Percentiles rank a stretch among this genome's conserved stretches.
These are phyloP conservation scores for Penicillium frequentans DNA, from an alignment of 2,329 filamentous ascomycete species.

Conservation along the genomic window DNA sequence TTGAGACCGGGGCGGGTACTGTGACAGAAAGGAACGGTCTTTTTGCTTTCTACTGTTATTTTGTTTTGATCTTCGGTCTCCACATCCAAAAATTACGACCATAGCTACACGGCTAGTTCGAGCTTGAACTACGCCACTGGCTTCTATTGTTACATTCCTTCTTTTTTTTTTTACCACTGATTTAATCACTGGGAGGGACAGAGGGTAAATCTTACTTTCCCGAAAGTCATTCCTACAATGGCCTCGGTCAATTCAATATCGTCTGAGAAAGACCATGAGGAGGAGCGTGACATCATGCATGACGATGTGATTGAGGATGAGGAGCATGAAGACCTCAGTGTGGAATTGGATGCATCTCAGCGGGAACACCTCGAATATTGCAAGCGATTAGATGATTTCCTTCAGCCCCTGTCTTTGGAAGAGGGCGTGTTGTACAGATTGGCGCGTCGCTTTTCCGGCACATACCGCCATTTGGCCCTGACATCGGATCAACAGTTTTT, in stretches of 20 bases:
- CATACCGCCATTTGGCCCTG: slow-evolving; percentile 46
- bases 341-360: slow-evolving; percentile 29
- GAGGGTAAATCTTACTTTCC: neutral
- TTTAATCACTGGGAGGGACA: neutral
- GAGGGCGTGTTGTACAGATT: slow-evolving; percentile 46
- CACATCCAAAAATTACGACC: neutral
- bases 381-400: slow-evolving; percentile 40
- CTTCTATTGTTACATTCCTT: neutral
- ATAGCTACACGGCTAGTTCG: neutral
- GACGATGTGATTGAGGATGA: slow-evolving; percentile 34
- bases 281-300: slow-evolving; percentile 29
- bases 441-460: slow-evolving; percentile 46
- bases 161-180: neutral
- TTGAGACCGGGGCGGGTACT: slow-evolving; percentile 13
- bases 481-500: slow-evolving; percentile 49
- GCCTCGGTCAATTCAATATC: slow-evolving; percentile 23
- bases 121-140: neutral
- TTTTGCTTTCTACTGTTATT: slow-evolving; percentile 2
- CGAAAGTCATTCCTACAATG: slow-evolving; percentile 17
- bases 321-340: slow-evolving; percentile 34
- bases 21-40: slow-evolving; percentile 11
- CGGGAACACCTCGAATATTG: slow-evolving; percentile 33
- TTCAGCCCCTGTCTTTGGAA: slow-evolving; percentile 42
- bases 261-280: slow-evolving; percentile 26
- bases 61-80: slow-evolving; percentile 2